Percentiles rank a stretch among this genome's conserved stretches.
Conservation (phyloP, 2,329 filamentous ascomycete genomes). For the Exserohilum turcica region DNA sequence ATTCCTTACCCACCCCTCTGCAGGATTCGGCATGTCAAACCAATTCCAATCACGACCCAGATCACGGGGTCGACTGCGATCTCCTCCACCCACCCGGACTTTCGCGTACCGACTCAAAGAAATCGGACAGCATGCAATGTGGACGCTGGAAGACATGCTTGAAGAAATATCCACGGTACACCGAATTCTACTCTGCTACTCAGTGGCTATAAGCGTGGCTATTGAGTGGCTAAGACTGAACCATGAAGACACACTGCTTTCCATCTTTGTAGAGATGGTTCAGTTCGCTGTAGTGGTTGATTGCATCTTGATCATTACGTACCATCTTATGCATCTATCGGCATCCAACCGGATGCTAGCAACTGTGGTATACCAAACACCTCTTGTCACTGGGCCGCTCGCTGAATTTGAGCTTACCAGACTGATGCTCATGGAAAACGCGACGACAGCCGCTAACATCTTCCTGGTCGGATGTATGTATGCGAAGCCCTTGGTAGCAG, state of each 20-base stretch:
- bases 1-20: background rate
- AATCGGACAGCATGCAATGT: background rate
- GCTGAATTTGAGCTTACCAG: background rate
- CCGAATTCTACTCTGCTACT: background rate
- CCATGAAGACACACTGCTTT: background rate
- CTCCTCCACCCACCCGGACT: background rate
- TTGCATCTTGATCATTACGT: slow-evolving; percentile 1
- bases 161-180: background rate
- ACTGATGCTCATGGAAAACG: background rate
- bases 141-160: background rate
- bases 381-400: background rate
- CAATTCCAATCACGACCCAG: background rate
- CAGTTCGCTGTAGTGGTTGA: background rate
- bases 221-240: background rate
- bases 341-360: background rate
- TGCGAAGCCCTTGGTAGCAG: background rate
- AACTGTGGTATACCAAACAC: background rate
- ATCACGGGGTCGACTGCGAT: background rate
- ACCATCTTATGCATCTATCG: background rate
- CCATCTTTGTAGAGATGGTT: background rate
- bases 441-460: background rate
- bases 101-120: background rate
- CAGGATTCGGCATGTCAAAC: background rate
- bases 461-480: slow-evolving; percentile 1
- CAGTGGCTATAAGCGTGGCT: background rate